Conservation (phyloP, 2,329 filamentous ascomycete genomes). For the Dryadomyces sulphureus region DNA sequence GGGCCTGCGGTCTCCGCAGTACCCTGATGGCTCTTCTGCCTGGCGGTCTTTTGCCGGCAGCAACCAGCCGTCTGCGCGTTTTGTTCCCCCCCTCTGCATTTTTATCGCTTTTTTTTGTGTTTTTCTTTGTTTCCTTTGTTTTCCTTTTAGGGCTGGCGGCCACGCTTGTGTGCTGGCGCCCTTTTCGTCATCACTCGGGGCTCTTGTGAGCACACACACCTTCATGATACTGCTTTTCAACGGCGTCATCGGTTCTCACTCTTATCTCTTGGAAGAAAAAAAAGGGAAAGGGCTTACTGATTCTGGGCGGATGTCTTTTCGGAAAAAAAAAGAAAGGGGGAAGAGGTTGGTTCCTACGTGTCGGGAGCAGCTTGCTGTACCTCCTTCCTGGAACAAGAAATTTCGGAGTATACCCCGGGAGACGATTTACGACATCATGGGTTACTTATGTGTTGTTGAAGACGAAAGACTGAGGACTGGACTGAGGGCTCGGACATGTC, state of each 20-base stretch:
- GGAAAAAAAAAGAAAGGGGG: conserved; percentile 1
- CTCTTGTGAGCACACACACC: background rate
- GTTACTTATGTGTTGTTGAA: conserved; percentile 7
- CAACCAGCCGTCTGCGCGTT: too few relatives aligned
- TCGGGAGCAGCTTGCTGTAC: conserved; percentile 1
- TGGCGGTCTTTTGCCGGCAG: background rate
- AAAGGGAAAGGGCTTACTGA: conserved; percentile 6
- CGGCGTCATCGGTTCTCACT: conserved; percentile 16
- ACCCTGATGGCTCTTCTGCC: background rate
- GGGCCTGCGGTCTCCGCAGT: background rate
- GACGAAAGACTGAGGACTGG: conserved; percentile 5
- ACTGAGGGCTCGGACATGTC: background rate
- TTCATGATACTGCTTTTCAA: conserved; percentile 10
- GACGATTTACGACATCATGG: conserved; percentile 11
- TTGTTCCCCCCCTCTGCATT: background rate
- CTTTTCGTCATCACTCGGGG: background rate
- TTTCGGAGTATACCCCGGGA: conserved; percentile 13
- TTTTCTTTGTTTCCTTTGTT: background rate
- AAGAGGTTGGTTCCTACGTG: too few relatives aligned
- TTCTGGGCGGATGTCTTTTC: conserved; percentile 4
- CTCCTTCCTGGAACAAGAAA: conserved; percentile 9
- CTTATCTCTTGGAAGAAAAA: conserved; percentile 11
- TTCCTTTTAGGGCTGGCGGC: background rate
- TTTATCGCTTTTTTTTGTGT: background rate
- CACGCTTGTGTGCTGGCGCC: background rate